phyloP scores from a whole-genome alignment of 2,329 filamentous ascomycete genomes.

The Tympanopsis confertula region DNA sequence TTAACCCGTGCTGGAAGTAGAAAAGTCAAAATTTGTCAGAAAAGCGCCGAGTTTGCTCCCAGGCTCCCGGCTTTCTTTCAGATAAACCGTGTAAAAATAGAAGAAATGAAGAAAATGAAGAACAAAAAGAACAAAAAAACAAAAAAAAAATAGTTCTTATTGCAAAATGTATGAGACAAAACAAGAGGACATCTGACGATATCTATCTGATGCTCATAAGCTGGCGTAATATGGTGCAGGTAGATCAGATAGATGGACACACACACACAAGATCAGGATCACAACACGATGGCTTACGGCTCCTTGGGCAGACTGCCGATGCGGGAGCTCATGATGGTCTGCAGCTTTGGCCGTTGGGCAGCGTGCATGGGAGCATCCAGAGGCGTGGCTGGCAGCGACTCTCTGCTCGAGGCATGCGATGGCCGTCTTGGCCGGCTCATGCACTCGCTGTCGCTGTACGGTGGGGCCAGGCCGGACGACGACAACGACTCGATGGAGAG shows the following conservation, averaged over 20 bases:
- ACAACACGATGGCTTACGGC: no score
- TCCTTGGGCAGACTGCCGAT: no score
- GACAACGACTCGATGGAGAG: conserved; percentile 14
- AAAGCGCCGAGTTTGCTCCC: no score
- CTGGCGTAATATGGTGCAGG: no score
- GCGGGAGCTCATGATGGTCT: conserved; percentile 31
- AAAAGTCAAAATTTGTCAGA: no score
- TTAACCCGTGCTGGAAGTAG: no score
- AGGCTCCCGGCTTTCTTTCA: no score
- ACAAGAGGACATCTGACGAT: background rate
- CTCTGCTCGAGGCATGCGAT: conserved; percentile 3
- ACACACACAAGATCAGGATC: no score
- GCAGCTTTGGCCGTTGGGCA: conserved; percentile 29
- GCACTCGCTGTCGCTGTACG: no score
- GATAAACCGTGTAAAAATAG: background rate
- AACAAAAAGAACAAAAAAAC: conserved; percentile 5
- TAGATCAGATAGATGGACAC: no score
- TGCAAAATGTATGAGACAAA: conserved; percentile 4
- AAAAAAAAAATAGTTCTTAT: conserved; percentile 1
- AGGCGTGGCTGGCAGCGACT: conserved; percentile 14
- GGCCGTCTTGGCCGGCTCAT: conserved; percentile 6
- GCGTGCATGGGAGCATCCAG: conserved; percentile 15
- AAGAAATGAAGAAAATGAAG: background rate
- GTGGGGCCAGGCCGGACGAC: conserved; percentile 3
- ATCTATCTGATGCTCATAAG: background rate